Evolutionary conservation across 495 filamentous ascomycete species (phyloP), one percentile per base, ranked within the genome.

Genomic region (Penicillium paradoxum): DNA sequence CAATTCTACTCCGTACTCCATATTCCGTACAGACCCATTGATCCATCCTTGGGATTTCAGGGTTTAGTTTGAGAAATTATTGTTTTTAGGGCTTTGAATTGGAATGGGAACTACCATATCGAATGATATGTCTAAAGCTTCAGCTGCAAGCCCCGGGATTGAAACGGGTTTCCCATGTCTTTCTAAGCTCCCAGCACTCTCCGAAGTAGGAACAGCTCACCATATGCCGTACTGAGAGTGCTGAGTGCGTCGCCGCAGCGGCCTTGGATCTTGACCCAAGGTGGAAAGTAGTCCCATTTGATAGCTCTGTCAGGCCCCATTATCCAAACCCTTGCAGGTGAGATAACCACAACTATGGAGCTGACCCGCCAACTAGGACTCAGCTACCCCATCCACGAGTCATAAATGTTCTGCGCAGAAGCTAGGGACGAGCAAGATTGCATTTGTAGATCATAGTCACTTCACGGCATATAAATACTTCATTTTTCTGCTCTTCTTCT

Each of bases 351-450:
- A 55, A 25, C 21, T 38, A 56, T 49, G 51, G 42, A 51, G 41
- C 55, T 18, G 62, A 62, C 58, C 62, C 62, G 47, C 60, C 24
- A 44, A 45, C 34, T 55, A 60, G 53, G 25, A 34, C 42, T 34
- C 55, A 44, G 25, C 30, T 54, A 24, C 27, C 8, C 39, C 7
- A 3, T 29, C 15, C 41, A 27, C 27, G 40, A 19, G 45, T 13
- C 25, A 32, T 14, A 46, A 8, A 43, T 50, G 22, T 14, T 32
- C 44, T 39, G 25, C 38, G 19, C 32, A 38, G 37, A 22, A 41
- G 38, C 9, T 11, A 51, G 42, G 44, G 25, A 15, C 10, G 29
- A 29, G n/a, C 17, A 38, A 33, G 39, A 46, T 50, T 37, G 38
- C 42, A 42, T 38, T 25, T 41, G 47, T 50, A 41, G 37, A 50